Evolutionary conservation across 495 filamentous ascomycete genomes (phyloP).

Genomic region (Pyrenopolyporus hunteri): DNA sequence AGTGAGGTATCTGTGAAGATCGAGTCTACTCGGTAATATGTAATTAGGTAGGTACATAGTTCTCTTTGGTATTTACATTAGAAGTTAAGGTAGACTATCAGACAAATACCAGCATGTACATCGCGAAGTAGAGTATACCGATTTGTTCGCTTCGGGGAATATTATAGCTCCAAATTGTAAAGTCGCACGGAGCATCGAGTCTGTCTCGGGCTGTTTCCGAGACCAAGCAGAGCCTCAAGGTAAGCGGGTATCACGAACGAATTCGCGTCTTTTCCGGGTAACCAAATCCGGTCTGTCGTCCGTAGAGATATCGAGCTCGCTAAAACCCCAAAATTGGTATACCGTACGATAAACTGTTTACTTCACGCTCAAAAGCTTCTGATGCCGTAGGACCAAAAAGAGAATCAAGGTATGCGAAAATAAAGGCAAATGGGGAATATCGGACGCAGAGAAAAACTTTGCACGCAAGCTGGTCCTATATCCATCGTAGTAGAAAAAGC

Average conservation of each 20-base stretch:
- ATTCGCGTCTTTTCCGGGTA: not conserved
- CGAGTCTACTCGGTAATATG: too few species aligned
- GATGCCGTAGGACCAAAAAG: slow-evolving; percentile 11
- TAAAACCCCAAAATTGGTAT: not conserved
- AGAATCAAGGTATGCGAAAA: slow-evolving; percentile 13
- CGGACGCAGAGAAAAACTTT: slow-evolving; percentile 18
- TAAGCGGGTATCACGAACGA: not conserved
- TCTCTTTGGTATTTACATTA: too few species aligned
- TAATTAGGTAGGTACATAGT: too few species aligned
- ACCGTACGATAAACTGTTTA: not conserved
- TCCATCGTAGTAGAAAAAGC: slow-evolving; percentile 21
- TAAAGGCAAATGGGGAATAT: slow-evolving; percentile 14
- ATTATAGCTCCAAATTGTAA: not conserved
- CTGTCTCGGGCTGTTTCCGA: slow-evolving; percentile 27
- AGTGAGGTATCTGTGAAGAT: too few species aligned
- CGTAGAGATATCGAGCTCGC: not conserved
- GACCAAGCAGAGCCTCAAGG: slow-evolving; percentile 28
- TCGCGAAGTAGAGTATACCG: too few species aligned
- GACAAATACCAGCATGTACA: too few species aligned
- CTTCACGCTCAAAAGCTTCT: slow-evolving; percentile 1
- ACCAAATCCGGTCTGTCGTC: not conserved
- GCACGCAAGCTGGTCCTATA: slow-evolving; percentile 25
- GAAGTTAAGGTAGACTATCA: too few species aligned
- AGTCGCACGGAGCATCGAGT: slow-evolving; percentile 1
- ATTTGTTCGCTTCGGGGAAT: too few species aligned